Conservation (phyloP, 352 stramenopile species). For the Phytophthora palmivora region DNA sequence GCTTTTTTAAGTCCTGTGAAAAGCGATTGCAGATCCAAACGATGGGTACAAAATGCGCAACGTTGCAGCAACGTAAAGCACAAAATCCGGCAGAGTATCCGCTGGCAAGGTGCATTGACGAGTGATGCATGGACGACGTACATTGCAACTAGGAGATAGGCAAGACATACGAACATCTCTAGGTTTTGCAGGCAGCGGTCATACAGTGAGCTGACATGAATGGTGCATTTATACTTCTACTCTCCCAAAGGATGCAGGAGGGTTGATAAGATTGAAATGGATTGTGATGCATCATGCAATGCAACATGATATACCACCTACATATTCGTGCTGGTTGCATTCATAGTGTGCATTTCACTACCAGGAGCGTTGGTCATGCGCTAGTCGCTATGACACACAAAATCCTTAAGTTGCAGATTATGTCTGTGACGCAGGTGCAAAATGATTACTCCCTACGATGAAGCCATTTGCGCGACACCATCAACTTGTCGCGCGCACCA, state of each 20-base stretch:
- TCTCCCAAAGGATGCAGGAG: too few species aligned
- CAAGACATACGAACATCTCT: background rate
- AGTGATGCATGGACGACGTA: background rate
- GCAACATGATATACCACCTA: too few species aligned
- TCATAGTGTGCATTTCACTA: too few species aligned
- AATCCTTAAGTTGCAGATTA: constrained; percentile 4
- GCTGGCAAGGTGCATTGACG: constrained; percentile 5
- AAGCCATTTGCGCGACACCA: constrained; percentile 19
- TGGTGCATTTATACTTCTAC: too few species aligned
- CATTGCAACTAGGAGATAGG: background rate
- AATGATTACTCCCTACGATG: constrained; percentile 15
- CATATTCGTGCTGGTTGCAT: too few species aligned
- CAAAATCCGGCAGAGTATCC: constrained; percentile 25
- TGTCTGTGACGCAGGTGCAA: background rate
- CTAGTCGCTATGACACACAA: background rate
- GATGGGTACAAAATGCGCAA: constrained; percentile 27
- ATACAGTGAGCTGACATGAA: too few species aligned
- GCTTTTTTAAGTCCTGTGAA: constrained; percentile 5
- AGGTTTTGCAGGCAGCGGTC: too few species aligned
- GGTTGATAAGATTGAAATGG: too few species aligned
- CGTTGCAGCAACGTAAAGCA: constrained; percentile 10
- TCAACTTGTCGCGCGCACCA: constrained; percentile 19
- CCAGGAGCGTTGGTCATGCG: too few species aligned
- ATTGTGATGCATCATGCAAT: too few species aligned
- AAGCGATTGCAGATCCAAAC: constrained; percentile 5